Evolutionary conservation across 768 basidiomycete species (phyloP), one percentile per base, ranked within the genome.

Genomic region (Boletus speciosus): DNA sequence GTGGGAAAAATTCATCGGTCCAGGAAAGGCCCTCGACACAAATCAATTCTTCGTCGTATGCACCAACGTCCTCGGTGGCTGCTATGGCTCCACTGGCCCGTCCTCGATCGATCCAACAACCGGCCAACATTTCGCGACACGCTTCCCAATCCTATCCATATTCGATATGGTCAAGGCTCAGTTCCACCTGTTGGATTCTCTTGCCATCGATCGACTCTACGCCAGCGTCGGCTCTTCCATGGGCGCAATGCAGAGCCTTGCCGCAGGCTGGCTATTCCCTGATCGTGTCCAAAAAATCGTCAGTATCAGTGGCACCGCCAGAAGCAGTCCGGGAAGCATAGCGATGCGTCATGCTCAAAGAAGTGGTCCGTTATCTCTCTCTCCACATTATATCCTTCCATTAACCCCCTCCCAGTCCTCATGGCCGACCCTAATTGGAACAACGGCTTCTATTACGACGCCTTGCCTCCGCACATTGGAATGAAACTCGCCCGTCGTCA

Each of bases 351-450:
- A 86, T 72, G 95, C 97, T 1, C 97, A 99, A 70, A 74, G 97
- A 67, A 97, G 94, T 73, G 96, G 96, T 93, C 59, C 55, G 50
- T 29, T 45, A 56, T 49, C 49, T 5, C 43, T 42, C n/a, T 42
- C n/a, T 35, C 25, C 23, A 34, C 52, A 4, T 23, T 23, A 9
- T 27, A 3, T 37, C 44, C 34, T 43, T 42, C 27, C 38, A n/a
- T 16, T 64, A 2, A 61, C 36, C 41, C 49, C 31, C 29, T 6
- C 46, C 23, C 39, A 98, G 97, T 99, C 16, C 82, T 99, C 49
- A 99, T 99, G 97, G 90, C 96, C 2, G 97, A 99, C 72, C 96
- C 96, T 0, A 98, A 98, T 59, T 99, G 97, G 97, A 99, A 98
- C 57, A 86, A 93, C 35, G 97, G 97, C 5, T 98, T 96, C 71